A percentile compares a stretch with the other conserved stretches of the same genome.
Conservation (phyloP, 2,329 filamentous ascomycete species). For the Curvularia lunata region DNA sequence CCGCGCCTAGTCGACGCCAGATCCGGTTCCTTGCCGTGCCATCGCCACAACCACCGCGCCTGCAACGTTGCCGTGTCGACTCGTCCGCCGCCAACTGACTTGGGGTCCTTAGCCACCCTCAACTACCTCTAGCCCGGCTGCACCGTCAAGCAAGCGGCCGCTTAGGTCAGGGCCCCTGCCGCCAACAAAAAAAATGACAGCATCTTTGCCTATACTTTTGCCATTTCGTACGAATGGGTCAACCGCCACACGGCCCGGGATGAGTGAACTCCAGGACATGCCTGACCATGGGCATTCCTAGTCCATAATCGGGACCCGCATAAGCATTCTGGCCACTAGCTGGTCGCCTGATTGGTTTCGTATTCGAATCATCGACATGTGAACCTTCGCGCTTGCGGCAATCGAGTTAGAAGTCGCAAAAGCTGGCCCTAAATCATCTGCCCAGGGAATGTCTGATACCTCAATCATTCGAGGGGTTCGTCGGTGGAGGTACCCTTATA, state of each 20-base stretch:
- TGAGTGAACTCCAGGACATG: slow-evolving; percentile 1
- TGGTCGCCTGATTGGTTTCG: not conserved
- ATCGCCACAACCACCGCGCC: slow-evolving; percentile 7
- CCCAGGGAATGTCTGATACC: not conserved
- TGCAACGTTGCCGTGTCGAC: not conserved
- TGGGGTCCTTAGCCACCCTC: not conserved
- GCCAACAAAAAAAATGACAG: not conserved
- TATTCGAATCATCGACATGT: not conserved
- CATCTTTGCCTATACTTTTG: not conserved
- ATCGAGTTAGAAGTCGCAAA: not conserved
- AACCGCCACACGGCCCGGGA: not conserved
- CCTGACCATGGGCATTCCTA: not conserved
- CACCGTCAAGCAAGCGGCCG: not conserved
- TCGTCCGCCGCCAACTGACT: not conserved
- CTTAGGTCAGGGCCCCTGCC: not conserved
- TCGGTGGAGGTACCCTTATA: slow-evolving; percentile 10
- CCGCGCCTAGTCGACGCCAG: not conserved
- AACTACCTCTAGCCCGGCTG: not conserved
- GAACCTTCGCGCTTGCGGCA: not conserved
- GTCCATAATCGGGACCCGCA: not conserved
- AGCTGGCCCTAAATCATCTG: not conserved
- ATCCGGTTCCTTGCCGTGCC: slow-evolving; percentile 6
- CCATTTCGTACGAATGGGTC: not conserved
- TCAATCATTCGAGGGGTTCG: slow-evolving; percentile 4
- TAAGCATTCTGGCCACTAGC: not conserved